phyloP scores from a whole-genome alignment of 208 protist species.

The Porcisia deanei region DNA sequence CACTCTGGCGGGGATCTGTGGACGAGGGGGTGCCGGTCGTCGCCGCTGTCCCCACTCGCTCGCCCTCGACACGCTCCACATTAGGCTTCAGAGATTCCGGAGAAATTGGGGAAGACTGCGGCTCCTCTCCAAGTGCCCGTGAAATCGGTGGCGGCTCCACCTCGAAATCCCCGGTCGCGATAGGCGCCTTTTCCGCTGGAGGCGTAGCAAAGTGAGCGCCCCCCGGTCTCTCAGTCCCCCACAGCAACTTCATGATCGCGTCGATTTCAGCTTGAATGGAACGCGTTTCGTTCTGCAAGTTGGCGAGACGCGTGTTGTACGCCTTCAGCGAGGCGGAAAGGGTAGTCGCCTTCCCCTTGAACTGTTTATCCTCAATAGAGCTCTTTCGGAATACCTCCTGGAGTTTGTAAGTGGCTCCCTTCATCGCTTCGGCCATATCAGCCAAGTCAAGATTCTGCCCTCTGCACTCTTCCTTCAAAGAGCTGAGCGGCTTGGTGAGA shows the following conservation, averaged over 20 bases:
- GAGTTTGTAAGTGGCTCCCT: conserved; percentile 50
- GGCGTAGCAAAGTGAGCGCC: conserved; percentile 62
- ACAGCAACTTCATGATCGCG: conserved; percentile 76
- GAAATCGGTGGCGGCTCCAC: conserved; percentile 69
- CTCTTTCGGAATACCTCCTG: conserved; percentile 54
- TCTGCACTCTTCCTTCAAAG: conserved; percentile 87
- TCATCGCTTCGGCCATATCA: conserved; percentile 88
- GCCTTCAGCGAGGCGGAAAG: conserved; percentile 84
- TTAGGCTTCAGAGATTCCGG: neutral
- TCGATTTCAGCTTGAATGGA: conserved; percentile 82
- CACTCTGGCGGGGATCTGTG: conserved; percentile 17
- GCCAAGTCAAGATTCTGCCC: conserved; percentile 84
- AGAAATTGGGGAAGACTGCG: conserved; percentile 4
- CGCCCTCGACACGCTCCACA: conserved; percentile 75
- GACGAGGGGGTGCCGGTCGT: neutral
- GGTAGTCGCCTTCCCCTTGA: conserved; percentile 76
- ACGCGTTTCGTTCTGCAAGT: conserved; percentile 85
- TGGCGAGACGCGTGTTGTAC: conserved; percentile 80
- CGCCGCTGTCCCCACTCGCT: conserved; percentile 41
- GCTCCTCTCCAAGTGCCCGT: conserved; percentile 44
- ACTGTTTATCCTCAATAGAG: conserved; percentile 61
- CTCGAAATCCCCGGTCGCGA: conserved; percentile 47
- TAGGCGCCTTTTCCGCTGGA: conserved; percentile 24
- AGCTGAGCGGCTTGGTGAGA: conserved; percentile 76
- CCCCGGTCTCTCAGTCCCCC: conserved; percentile 75